Evolutionary conservation across 257 asterid species (phyloP), one percentile per base, ranked within the genome.

Genomic region (Nicotiana undulata): DNA sequence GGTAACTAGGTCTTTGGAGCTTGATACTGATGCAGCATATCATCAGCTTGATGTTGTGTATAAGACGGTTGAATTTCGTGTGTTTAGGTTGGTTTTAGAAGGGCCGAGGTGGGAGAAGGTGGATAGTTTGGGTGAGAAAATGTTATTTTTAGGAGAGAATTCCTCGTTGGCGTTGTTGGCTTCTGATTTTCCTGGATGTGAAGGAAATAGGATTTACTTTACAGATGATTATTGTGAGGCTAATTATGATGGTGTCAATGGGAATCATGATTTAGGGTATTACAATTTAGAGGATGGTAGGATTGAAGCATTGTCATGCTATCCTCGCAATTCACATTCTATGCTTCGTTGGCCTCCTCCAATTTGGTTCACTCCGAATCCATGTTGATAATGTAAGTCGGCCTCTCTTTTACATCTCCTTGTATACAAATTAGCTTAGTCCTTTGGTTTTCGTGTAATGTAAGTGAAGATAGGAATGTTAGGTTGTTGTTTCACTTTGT

Each of bases 101-200:
- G 84, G 76, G 16, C 81, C 58, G 3, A 83, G 80, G 61, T 94
- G 98, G 98, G 90, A 85, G 81, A 81, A 80, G 52, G 78, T 90
- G 59, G 79, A 53, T 24, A 85, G 88, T 85, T 80, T 93, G 90
- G 93, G 82, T 7, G 91, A 89, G 51, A 86, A 64, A 18, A 87
- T 92, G 74, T 67, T 94, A 88, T 90, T 93, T 83, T 59, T 94
- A 77, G 98, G 98, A 66, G 93, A 80, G 80, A 91, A 87, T 90
- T 88, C 95, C 3, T 93, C 98, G 0, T 67, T 90, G 65, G 93
- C 96, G 0, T 9, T 93, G 67, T 79, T 3, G 63, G 91, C 96
- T 17, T 83, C 91, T 77, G 93, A 90, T 84, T 90, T 85, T 82
- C 84, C 77, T 16, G 94, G 91, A 75, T 89, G 95, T 80, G 77